A percentile compares a stretch with the other conserved stretches of the same genome.
Conservation (phyloP, 257 asterid species). For the Mentha longifolia region DNA sequence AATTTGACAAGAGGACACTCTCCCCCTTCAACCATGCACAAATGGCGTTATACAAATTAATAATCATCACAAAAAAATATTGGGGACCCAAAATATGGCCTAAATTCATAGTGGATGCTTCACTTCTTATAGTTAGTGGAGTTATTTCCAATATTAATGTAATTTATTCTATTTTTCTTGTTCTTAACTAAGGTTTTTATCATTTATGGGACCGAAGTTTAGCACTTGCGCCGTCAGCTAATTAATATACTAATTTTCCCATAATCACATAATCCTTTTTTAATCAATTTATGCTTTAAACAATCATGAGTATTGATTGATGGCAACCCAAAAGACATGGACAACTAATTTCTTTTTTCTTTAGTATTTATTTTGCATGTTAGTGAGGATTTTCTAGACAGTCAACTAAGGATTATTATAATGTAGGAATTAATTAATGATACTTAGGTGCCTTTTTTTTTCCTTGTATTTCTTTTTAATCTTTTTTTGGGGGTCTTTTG, state of each 20-base stretch:
- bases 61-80: constrained; percentile 52
- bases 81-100: constrained; percentile 51
- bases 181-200: constrained; percentile 29
- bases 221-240: constrained; percentile 79
- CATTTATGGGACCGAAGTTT: constrained; percentile 55
- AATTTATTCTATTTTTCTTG: constrained; percentile 21
- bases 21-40: constrained; percentile 13
- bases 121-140: constrained; percentile 46
- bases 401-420: constrained; percentile 33
- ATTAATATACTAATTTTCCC: constrained; percentile 36
- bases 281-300: constrained; percentile 36
- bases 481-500: constrained; percentile 34
- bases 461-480: background rate
- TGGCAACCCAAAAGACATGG: constrained; percentile 28
- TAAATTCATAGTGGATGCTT: constrained; percentile 52
- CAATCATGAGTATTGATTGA: constrained; percentile 42
- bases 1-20: constrained; percentile 39
- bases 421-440: constrained; percentile 18
- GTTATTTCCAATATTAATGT: constrained; percentile 26
- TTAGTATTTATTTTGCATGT: constrained; percentile 28
- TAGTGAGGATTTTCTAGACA: constrained; percentile 33
- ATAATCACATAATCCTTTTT: constrained; percentile 30
- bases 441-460: constrained; percentile 9
- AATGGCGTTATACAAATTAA: constrained; percentile 54
- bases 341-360: constrained; percentile 1